These are phyloP conservation scores for Arabidopsis hybrid DNA, from an alignment of 441 rosid species.

Conservation along the genomic window DNA sequence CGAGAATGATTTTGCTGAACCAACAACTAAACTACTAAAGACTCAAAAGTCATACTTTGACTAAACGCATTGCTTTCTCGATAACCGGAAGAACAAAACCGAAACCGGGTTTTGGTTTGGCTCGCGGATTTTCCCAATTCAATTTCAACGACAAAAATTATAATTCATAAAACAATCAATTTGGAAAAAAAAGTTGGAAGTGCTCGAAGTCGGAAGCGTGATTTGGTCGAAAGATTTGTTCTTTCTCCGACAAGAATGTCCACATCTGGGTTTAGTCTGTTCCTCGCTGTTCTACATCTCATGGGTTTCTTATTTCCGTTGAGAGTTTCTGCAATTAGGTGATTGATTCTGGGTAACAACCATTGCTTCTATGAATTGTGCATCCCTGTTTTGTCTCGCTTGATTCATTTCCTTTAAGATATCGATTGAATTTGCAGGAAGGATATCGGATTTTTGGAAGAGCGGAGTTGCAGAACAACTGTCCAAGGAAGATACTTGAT, in stretches of 20 bases:
- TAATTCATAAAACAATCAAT: not conserved
- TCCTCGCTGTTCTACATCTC: slow-evolving; percentile 47
- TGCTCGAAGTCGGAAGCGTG: slow-evolving; percentile 20
- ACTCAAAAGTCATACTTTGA: not conserved
- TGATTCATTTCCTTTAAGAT: slow-evolving; percentile 6
- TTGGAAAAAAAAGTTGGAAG: not conserved
- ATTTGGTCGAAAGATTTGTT: slow-evolving; percentile 24
- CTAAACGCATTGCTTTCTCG: not conserved
- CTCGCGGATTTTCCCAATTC: slow-evolving; percentile 4
- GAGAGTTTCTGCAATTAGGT: slow-evolving; percentile 62
- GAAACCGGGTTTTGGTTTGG: slow-evolving; percentile 6
- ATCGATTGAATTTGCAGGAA: slow-evolving; percentile 52
- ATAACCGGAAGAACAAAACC: slow-evolving; percentile 16
- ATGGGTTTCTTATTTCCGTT: slow-evolving; percentile 46
- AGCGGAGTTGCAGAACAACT: slow-evolving; percentile 69
- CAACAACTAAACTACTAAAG: not conserved
- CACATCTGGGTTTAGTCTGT: slow-evolving; percentile 43
- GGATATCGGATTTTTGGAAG: slow-evolving; percentile 64
- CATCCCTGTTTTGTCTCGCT: slow-evolving; percentile 17
- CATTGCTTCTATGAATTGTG: not conserved
- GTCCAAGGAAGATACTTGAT: slow-evolving; percentile 88
- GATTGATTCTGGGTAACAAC: slow-evolving; percentile 4
- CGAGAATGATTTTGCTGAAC: not conserved
- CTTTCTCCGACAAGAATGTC: slow-evolving; percentile 50
- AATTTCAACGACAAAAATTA: not conserved